Evolutionary conservation across 2,329 filamentous ascomycete genomes (phyloP).

Genomic region (Colletotrichum aenigma): DNA sequence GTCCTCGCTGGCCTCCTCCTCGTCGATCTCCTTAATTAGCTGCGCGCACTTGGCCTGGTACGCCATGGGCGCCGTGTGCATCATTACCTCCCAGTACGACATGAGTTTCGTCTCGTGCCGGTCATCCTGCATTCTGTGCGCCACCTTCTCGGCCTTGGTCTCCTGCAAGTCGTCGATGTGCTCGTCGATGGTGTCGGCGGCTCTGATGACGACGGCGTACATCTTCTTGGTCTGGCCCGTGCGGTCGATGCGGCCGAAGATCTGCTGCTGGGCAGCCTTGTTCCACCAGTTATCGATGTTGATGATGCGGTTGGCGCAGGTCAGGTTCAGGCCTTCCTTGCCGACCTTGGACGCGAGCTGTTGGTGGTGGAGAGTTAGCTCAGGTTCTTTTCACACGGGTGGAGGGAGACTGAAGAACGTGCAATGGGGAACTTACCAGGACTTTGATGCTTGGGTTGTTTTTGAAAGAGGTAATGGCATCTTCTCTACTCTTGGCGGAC

Average conservation of each 20-base stretch:
- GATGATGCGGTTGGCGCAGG: constrained; percentile 55
- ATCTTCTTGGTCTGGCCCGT: constrained; percentile 66
- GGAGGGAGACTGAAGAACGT: too few relatives aligned
- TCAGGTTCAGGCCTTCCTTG: constrained; percentile 44
- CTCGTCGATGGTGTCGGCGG: constrained; percentile 62
- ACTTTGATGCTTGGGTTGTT: too few relatives aligned
- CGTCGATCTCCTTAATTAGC: background rate
- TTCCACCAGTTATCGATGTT: constrained; percentile 68
- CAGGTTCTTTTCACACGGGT: too few relatives aligned
- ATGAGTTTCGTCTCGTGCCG: constrained; percentile 1
- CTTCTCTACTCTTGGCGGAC: too few relatives aligned
- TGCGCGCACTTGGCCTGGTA: background rate
- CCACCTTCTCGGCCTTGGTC: constrained; percentile 54
- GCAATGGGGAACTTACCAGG: too few relatives aligned
- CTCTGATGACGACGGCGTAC: constrained; percentile 60
- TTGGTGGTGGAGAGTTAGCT: background rate
- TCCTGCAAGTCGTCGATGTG: constrained; percentile 59
- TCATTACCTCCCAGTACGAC: background rate
- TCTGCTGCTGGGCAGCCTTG: constrained; percentile 63
- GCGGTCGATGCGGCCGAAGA: constrained; percentile 63
- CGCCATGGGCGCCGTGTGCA: background rate
- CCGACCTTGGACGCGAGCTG: constrained; percentile 25
- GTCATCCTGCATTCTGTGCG: constrained; percentile 34
- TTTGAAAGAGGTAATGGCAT: too few relatives aligned
- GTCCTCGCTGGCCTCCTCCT: background rate